Base-by-base conservation (phyloP, 1,139 yeast genomes). In the Scheffersomyces quercinus region DNA sequence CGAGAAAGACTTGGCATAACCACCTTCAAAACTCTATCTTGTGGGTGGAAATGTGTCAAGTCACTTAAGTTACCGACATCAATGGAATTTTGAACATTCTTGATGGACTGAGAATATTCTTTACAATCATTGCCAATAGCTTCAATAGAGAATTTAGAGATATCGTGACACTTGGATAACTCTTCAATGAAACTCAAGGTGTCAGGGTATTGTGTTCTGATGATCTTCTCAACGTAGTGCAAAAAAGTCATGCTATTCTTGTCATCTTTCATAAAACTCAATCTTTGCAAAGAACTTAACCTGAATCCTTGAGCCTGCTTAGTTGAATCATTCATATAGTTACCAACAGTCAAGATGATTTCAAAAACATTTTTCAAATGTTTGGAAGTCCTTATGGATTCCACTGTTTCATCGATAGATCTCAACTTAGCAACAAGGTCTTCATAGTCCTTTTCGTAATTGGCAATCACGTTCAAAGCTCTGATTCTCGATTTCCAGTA, bases 231-330 rank as follows among this genome's bases (percentile, higher is more conserved):
- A 46, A 87, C 89, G 59, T 85, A 86, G 56, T 87, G 91, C 53
- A 87, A 71, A 56, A 87, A 87, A 0, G 93, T 83, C 82, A 83
- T 83, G 50, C 86, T 81, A 59, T 86, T 86, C 53, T 83, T 84
- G 44, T 83, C 85, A 60, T 86, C 93, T 52, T 87, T 87, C 73
- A 86, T 81, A 54, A 86, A 86, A 36, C 86, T 81, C 49, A 87
- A 73, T 58, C 95, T 70, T 60, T 84, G 95, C 46, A 87, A 74
- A 1, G 95, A 85, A 44, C 82, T 77, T 54, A 86, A 74, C 56
- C 83, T 85, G 68, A 87, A 87, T 41, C 95, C 95, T 51, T 79
- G 83, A 0, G 95, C 93, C 60, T 86, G 91, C 52, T 86, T 86
- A 1, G 88, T 76, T 6, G 83, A 72, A 56, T 86, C 91, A 58